Percentiles rank a stretch among this genome's conserved stretches.
Evolutionary conservation across 2,329 filamentous ascomycete species (phyloP).

Genomic region (Fusarium stilboides): DNA sequence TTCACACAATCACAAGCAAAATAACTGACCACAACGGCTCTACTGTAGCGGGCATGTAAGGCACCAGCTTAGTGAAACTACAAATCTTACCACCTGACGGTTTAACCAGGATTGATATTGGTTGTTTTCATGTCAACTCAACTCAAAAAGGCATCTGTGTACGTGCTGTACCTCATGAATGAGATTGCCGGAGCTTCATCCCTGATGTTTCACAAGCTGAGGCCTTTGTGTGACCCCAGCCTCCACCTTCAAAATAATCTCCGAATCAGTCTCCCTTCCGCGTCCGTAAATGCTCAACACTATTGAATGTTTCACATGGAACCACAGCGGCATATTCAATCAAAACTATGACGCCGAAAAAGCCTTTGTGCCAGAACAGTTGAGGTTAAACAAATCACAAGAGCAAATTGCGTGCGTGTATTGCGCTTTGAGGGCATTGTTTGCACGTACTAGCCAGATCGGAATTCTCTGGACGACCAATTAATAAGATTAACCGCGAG

Average conservation of each 20-base stretch:
- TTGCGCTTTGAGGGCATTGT: slow-evolving; percentile 15
- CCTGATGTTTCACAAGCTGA: slow-evolving; percentile 35
- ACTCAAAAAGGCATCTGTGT: slow-evolving; percentile 30
- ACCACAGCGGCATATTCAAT: slow-evolving; percentile 13
- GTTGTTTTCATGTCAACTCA: slow-evolving; percentile 18
- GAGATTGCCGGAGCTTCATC: slow-evolving; percentile 24
- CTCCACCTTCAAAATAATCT: slow-evolving; percentile 40
- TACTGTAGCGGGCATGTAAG: slow-evolving; percentile 40
- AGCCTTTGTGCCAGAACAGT: slow-evolving; percentile 10
- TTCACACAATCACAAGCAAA: slow-evolving; percentile 20
- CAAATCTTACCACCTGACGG: slow-evolving; percentile 30
- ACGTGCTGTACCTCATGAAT: slow-evolving; percentile 22
- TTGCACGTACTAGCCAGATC: slow-evolving; percentile 15
- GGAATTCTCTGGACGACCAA: slow-evolving; percentile 7
- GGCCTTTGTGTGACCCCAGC: slow-evolving; percentile 30
- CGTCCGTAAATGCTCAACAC: slow-evolving; percentile 3
- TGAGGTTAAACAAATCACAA: slow-evolving; percentile 13
- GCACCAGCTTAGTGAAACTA: slow-evolving; percentile 42
- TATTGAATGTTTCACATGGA: slow-evolving; percentile 17
- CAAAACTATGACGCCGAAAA: slow-evolving; percentile 7
- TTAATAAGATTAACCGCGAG: slow-evolving; percentile 29
- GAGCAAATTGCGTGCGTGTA: slow-evolving; percentile 11
- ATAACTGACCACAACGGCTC: slow-evolving; percentile 14
- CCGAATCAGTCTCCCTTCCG: slow-evolving; percentile 27
- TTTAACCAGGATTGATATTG: slow-evolving; percentile 32